Base-by-base conservation (phyloP, 2,329 filamentous ascomycete species). In the Phialocephala subalpina region DNA sequence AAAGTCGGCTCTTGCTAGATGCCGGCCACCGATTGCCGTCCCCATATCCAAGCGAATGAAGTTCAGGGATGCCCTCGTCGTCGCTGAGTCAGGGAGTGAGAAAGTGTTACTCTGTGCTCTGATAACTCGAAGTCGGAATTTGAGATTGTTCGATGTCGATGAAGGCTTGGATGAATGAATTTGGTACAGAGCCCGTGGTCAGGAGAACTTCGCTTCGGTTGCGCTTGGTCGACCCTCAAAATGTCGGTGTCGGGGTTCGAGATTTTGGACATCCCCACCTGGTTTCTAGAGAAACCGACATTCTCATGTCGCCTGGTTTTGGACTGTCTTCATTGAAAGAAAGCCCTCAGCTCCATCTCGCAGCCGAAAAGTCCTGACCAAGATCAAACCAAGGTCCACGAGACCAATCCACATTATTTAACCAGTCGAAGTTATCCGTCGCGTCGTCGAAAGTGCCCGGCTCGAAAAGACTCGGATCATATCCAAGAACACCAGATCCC, bases 361-460 rank as follows among this genome's bases (percentile, higher is more conserved):
- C 66, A 29, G 60, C 52, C 20, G 60, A 55, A 40, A 66, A 63
- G 45, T 68, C 66, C 60, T 68, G 66, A n/a, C 67, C 71, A 20
- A 74, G 56, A 70, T 75, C 73, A 58, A 73, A 67, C 72, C 72
- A 75, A 29, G 73, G 74, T 1, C 74, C 74, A 12, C 74, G 63
- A 11, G 67, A 71, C 74, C 74, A 75, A 69, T 75, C 74, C 11
- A 75, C 68, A 47, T 66, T 72, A 66, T 73, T 74, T 61, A 75
- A 66, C 74, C 74, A 75, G 60, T 75, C 73, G 47, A 75, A 59
- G 52, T 74, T 72, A 53, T 70, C 72, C 18, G 71, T 38, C 36
- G 64, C 67, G 42, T 71, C 64, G 35, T 71, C 62, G 64, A 69
- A 72, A 22, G 60, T 62, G 1, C 64, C 67, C 47, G 63, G 53